These are phyloP conservation scores for Cetraspora pellucida DNA, from an alignment of 192 early-diverging fungal species.

Conservation along the genomic window DNA sequence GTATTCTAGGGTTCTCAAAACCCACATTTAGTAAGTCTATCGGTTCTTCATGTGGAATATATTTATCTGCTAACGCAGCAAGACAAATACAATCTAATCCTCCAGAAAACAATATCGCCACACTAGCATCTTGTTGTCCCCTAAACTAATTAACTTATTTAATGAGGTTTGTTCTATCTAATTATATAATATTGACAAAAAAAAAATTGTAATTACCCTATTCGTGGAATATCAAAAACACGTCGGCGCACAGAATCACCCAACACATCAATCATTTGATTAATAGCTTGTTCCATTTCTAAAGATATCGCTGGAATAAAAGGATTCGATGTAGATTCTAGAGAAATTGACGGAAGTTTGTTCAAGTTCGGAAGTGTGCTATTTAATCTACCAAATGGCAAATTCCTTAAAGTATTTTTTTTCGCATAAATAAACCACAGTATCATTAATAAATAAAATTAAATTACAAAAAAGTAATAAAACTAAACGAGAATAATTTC, in stretches of 20 bases:
- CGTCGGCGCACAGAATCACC: constrained; percentile 51
- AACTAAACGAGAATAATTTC: not conserved
- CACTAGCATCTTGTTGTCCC: constrained; percentile 47
- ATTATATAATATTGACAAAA: not conserved
- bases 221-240: constrained; percentile 53
- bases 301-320: constrained; percentile 34
- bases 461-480: too few relatives aligned
- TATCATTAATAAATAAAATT: too few relatives aligned
- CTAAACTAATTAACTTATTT: constrained; percentile 21
- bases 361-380: constrained; percentile 33
- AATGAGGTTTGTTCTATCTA: not conserved
- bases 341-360: constrained; percentile 39
- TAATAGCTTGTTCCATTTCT: constrained; percentile 46
- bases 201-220: constrained; percentile 35
- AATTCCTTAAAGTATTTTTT: constrained; percentile 24
- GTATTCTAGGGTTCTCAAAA: constrained; percentile 87
- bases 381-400: constrained; percentile 55
- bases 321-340: constrained; percentile 32
- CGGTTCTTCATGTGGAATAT: constrained; percentile 70
- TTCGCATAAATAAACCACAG: too few relatives aligned
- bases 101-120: constrained; percentile 89
- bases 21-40: constrained; percentile 95
- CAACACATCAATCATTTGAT: constrained; percentile 42
- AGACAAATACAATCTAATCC: constrained; percentile 92
- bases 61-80: constrained; percentile 76